These are phyloP conservation scores for Xerocomus cyaneibrunnescens DNA, from an alignment of 1,284 basidiomycete species.

Conservation along the genomic window DNA sequence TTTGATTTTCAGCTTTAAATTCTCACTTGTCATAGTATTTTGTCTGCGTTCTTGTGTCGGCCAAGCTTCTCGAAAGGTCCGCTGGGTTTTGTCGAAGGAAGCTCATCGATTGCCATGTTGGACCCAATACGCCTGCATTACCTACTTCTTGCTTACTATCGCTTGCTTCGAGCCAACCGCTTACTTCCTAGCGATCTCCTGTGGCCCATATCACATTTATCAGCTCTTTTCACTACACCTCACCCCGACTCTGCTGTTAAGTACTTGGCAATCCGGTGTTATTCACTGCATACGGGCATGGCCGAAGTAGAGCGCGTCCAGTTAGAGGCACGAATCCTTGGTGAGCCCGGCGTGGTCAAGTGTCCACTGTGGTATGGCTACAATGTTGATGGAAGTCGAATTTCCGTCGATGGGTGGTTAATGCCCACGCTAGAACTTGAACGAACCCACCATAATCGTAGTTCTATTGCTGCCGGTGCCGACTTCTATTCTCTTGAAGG, in stretches of 20 bases:
- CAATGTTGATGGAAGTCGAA: slow-evolving; percentile 43
- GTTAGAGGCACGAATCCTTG: slow-evolving; percentile 62
- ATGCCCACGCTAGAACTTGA: slow-evolving; percentile 67
- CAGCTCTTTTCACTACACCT: slow-evolving; percentile 53
- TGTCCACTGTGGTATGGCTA: slow-evolving; percentile 55
- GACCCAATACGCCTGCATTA: slow-evolving; percentile 55
- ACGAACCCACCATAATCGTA: slow-evolving; percentile 56
- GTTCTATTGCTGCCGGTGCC: slow-evolving; percentile 42
- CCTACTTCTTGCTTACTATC: slow-evolving; percentile 76
- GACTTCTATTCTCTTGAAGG: slow-evolving; percentile 46
- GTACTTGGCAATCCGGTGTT: slow-evolving; percentile 74
- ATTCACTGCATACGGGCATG: slow-evolving; percentile 74
- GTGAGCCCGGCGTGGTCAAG: slow-evolving; percentile 53
- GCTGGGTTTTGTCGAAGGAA: slow-evolving; percentile 43
- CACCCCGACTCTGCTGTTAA: slow-evolving; percentile 64
- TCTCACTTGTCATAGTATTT: slow-evolving; percentile 40
- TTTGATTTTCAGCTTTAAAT: slow-evolving; percentile 3
- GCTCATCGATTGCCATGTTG: slow-evolving; percentile 34
- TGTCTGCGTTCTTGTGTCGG: slow-evolving; percentile 49
- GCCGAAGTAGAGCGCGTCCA: slow-evolving; percentile 69
- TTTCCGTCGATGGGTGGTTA: slow-evolving; percentile 73
- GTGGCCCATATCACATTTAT: slow-evolving; percentile 67
- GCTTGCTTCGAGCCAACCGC: slow-evolving; percentile 73
- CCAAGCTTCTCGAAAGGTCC: slow-evolving; percentile 55
- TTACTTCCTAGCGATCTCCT: slow-evolving; percentile 57